These are phyloP conservation scores for Cornus controversa DNA, from an alignment of 148 eudicot species.

Conservation along the genomic window DNA sequence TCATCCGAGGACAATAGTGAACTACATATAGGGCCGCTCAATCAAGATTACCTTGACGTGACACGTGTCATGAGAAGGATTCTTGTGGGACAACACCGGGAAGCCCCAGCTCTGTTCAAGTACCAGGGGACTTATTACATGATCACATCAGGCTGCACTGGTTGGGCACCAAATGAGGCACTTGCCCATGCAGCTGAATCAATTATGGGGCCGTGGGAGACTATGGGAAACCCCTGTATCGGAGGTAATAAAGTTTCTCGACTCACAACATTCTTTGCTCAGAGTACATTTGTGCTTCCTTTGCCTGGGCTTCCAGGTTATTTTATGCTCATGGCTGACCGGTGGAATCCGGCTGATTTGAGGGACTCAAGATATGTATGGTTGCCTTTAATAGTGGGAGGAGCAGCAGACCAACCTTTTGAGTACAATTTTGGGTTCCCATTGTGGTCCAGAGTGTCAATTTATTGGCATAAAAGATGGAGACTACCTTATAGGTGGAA, in stretches of 20 bases:
- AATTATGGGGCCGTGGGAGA: constrained; percentile 88
- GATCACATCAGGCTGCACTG: constrained; percentile 93
- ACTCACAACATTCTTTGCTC: constrained; percentile 78
- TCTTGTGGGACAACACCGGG: constrained; percentile 76
- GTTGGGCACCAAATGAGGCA: constrained; percentile 98
- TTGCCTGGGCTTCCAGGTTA: constrained; percentile 60
- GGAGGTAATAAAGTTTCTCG: constrained; percentile 74
- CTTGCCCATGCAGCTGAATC: constrained; percentile 81
- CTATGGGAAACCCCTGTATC: constrained; percentile 81
- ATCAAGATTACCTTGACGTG: constrained; percentile 68
- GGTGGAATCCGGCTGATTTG: constrained; percentile 94
- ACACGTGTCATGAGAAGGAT: constrained; percentile 52
- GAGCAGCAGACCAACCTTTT: constrained; percentile 78
- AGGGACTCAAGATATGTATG: constrained; percentile 94
- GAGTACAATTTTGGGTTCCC: constrained; percentile 92
- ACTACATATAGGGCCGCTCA: constrained; percentile 90
- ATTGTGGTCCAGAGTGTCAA: constrained; percentile 83
- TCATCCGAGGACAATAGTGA: constrained; percentile 89
- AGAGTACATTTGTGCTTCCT: constrained; percentile 88
- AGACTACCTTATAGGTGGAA: constrained; percentile 62
- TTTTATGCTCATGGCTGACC: constrained; percentile 86
- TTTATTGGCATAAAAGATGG: constrained; percentile 95
- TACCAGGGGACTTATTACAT: constrained; percentile 84
- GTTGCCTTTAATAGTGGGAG: constrained; percentile 76
- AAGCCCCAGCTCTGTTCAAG: constrained; percentile 94